phyloP scores from a whole-genome alignment of 2,329 filamentous ascomycete species.

The Neoscytalidium dimidiatum region DNA sequence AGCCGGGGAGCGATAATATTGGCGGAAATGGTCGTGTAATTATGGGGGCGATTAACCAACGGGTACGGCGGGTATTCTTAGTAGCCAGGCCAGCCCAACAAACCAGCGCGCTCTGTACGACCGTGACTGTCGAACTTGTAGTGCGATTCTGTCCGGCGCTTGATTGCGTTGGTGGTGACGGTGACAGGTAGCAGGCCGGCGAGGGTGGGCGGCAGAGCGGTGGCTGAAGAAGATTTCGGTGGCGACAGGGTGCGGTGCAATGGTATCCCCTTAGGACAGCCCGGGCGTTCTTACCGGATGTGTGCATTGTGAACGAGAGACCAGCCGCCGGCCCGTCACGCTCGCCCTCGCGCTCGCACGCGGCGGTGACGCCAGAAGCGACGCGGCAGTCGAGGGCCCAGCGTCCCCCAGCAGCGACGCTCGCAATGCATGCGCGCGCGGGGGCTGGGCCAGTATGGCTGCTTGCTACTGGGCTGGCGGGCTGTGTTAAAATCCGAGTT shows the following conservation, averaged over 20 bases:
- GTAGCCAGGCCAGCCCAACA: neutral
- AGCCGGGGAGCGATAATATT: neutral
- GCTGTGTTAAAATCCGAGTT: conserved; percentile 8
- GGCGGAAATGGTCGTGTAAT: neutral
- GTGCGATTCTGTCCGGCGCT: neutral
- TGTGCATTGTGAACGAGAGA: neutral
- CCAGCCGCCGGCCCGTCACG: neutral
- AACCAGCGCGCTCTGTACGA: neutral
- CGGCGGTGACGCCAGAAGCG: neutral
- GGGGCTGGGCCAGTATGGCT: neutral
- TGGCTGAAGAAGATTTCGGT: conserved; percentile 5
- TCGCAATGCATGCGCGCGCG: neutral
- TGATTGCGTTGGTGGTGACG: neutral
- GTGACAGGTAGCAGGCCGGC: neutral
- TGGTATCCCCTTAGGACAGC: conserved; percentile 10
- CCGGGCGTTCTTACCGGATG: neutral
- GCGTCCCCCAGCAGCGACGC: no score
- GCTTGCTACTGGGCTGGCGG: neutral
- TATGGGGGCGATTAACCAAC: neutral
- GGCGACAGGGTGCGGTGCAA: conserved; percentile 11
- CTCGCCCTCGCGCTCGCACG: neutral
- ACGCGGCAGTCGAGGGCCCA: neutral
- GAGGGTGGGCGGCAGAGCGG: neutral
- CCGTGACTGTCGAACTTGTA: neutral
- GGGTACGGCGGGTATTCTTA: neutral